Base-by-base conservation (phyloP, 805 yeast genomes). In the Deakozyma indianensis region DNA sequence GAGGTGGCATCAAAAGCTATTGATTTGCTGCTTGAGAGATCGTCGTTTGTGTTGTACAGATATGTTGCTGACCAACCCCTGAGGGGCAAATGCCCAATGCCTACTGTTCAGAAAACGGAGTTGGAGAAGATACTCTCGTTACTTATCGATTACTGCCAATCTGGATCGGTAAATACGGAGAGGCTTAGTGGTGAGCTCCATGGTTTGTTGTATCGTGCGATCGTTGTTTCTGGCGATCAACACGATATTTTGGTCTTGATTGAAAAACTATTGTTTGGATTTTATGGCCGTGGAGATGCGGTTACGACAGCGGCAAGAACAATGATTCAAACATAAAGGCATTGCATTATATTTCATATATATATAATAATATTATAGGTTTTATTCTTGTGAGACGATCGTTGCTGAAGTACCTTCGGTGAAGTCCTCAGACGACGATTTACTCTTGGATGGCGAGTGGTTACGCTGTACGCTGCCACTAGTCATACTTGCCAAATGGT, bases 101-200 rank as follows among this genome's bases (percentile, higher is more conserved):
- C 90, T 0, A 68, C 71, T 35, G 59, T 83, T 4, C 85, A 84
- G 51, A 74, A 74, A 45, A 60, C 64, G 3, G 97, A 88, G 57
- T 55, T 87, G 15, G 28, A 51, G 2, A 51, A 51, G 25, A 49
- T 62, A n/a, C 50, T 64, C 15, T 22, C 45, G 15, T 32, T 27
- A 2, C 45, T 55, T 16, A 40, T 48, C 18, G 42, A 46, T 11
- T 47, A 35, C 16, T 16, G 21, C 20, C 44, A 18, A 16, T 11
- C 20, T 21, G 43, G 3, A 16, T 23, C 40, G 21, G 15, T n/a
- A 41, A 22, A 18, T 5, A 32, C 11, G 11, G 18, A n/a, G 16
- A 32, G 16, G 16, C 20, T 32, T 7, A 20, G 5, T n/a, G 16
- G 5, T 14, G 18, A 32, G 16, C 38, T 32, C 16, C 18, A 32